phyloP scores from a whole-genome alignment of 2,329 filamentous ascomycete species.

The Drechslera avenae region DNA sequence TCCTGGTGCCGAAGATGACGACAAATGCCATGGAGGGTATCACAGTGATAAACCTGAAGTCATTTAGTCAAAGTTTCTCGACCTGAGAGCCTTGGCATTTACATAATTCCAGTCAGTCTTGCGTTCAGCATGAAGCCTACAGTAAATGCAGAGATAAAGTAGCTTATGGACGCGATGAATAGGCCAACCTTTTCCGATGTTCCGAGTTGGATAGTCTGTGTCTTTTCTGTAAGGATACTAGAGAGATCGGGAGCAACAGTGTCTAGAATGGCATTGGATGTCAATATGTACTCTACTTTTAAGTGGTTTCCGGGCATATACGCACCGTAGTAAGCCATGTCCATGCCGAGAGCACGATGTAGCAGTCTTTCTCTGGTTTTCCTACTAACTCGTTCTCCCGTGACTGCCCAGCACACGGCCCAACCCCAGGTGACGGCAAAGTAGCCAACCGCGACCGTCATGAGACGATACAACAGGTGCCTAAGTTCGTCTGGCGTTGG shows the following conservation, averaged over 20 bases:
- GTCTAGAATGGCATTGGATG: slow-evolving; percentile 35
- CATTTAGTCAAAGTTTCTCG: slow-evolving; percentile 11
- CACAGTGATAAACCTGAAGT: slow-evolving; percentile 48
- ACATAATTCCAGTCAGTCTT: slow-evolving; percentile 50
- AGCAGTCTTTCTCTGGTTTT: slow-evolving; percentile 55
- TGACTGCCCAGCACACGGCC: slow-evolving; percentile 56
- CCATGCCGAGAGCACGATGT: slow-evolving; percentile 56
- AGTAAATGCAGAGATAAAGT: slow-evolving; percentile 53
- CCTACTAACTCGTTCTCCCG: slow-evolving; percentile 57
- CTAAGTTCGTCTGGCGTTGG: slow-evolving; percentile 52
- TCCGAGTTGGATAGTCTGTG: slow-evolving; percentile 53
- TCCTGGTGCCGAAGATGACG: slow-evolving; percentile 50
- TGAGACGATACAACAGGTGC: slow-evolving; percentile 50
- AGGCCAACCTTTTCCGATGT: slow-evolving; percentile 56
- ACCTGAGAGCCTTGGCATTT: slow-evolving; percentile 5
- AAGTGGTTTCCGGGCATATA: not conserved
- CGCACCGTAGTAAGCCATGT: slow-evolving; percentile 55
- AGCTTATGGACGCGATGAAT: slow-evolving; percentile 53
- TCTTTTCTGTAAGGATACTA: slow-evolving; percentile 52
- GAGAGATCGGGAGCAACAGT: slow-evolving; percentile 56
- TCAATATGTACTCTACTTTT: not conserved
- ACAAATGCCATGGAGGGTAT: slow-evolving; percentile 56
- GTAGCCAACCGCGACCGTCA: slow-evolving; percentile 54
- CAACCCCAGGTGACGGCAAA: slow-evolving; percentile 58
- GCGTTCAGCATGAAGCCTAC: slow-evolving; percentile 54